phyloP scores from a whole-genome alignment of 768 basidiomycete genomes.

The Tephrocybe sp. region DNA sequence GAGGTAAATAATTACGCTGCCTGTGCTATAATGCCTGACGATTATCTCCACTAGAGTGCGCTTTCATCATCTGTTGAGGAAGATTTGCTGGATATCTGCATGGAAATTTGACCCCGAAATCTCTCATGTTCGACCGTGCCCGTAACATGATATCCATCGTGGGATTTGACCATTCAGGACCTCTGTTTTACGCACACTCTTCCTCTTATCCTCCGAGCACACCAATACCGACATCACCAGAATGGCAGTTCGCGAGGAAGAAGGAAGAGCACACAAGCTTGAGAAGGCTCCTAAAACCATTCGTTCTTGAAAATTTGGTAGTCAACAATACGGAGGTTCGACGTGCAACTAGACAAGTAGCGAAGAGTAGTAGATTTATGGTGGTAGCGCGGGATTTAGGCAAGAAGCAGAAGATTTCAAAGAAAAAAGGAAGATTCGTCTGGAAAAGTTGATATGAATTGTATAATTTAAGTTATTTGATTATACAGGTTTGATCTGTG shows the following conservation, averaged over 20 bases:
- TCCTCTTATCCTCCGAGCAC: not conserved
- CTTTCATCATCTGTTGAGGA: not conserved
- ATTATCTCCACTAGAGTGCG: not conserved
- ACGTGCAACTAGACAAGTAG: too few species aligned
- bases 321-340: too few species aligned
- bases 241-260: not conserved
- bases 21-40: too few species aligned
- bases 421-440: too few species aligned
- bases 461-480: too few species aligned
- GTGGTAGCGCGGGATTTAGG: too few species aligned
- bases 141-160: not conserved
- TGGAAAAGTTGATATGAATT: too few species aligned
- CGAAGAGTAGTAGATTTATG: too few species aligned
- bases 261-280: not conserved
- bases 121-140: not conserved
- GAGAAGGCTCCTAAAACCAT: not conserved
- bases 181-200: not conserved
- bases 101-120: constrained; percentile 1
- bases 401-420: too few species aligned
- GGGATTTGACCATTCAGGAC: not conserved
- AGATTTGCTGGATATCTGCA: constrained; percentile 2
- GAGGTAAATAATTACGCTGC: too few species aligned
- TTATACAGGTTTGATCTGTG: too few species aligned
- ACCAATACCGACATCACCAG: not conserved
- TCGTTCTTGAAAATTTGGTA: too few species aligned